Base-by-base conservation (phyloP, 495 filamentous ascomycete genomes). In the Aspergillus coremiiformis region DNA sequence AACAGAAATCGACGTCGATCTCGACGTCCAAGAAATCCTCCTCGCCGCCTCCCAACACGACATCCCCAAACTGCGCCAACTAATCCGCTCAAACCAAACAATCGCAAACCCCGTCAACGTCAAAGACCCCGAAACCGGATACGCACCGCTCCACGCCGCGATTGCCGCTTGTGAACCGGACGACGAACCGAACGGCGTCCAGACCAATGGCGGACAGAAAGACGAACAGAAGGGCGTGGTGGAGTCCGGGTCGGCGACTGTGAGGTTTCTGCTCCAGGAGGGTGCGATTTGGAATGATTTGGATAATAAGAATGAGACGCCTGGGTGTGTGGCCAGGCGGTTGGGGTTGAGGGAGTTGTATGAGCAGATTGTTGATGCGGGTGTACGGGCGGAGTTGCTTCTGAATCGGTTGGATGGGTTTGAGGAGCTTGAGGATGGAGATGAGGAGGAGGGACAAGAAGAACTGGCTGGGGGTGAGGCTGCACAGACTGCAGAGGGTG, bases 201-300 rank as follows among this genome's bases (percentile, higher is more conserved):
- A 56, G 39, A 39, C 26, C 17, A 56, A 56, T 21, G 52, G 54
- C 22, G 59, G 73, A 14, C 62, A 76, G 5, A 61, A 74, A 15
- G 63, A 72, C 26, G 61, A 84, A 8, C 74, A 84, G 39, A 71
- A 72, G 10, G 70, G 85, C 79, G 39, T 76, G 32, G 35, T 39
- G 8, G 73, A 84, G 41, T 71, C 73, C 8, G 70, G 86, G 79
- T 37, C 75, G 39, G 74, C 82, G 46, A 89, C 84, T 0, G 76
- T 96, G 14, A 78, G 77, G 47, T 80, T 94, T 58, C 73, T 98
- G 21, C 74, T 98, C 46, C 74, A 90, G 58, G 82, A 87, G 62
- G 93, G 93, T 2, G 94, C 88, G 5, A 96, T 97, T 49, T 98
- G 93, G 93, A 98, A 98, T 69, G 90, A 95, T 66, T 73, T 98